Conservation (phyloP, 2,329 filamentous ascomycete species). For the Chaetomium sp. region DNA sequence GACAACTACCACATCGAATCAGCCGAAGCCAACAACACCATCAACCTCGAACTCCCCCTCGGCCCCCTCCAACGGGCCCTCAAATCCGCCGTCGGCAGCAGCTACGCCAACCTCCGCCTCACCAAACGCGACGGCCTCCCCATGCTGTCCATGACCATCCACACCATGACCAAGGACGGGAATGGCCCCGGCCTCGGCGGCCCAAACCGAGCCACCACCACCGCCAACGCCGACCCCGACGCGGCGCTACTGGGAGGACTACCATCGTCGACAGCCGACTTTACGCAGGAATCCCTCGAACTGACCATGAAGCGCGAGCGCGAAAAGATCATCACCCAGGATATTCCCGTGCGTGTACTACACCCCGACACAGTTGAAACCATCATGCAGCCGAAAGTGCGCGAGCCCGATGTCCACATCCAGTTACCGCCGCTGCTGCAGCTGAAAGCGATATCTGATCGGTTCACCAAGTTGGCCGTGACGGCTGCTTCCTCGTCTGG, state of each 20-base stretch:
- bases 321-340: conserved; percentile 89
- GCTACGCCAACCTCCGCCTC: conserved; percentile 75
- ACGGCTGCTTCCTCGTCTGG: conserved; percentile 28
- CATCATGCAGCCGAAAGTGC: conserved; percentile 86
- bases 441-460: conserved; percentile 88
- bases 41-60: conserved; percentile 95
- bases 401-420: conserved; percentile 91
- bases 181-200: conserved; percentile 28
- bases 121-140: conserved; percentile 89
- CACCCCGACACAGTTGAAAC: conserved; percentile 77
- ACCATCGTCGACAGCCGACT: conserved; percentile 18
- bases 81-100: conserved; percentile 75
- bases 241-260: not conserved
- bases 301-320: conserved; percentile 60
- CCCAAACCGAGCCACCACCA: conserved; percentile 28
- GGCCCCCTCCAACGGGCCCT: conserved; percentile 83
- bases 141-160: conserved; percentile 83
- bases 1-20: conserved; percentile 80
- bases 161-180: conserved; percentile 58
- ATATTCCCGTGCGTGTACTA: conserved; percentile 90
- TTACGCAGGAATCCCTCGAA: conserved; percentile 44
- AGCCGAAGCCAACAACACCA: conserved; percentile 73
- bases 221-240: conserved; percentile 26
- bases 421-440: conserved; percentile 80
- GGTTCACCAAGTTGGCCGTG: conserved; percentile 79